Base-by-base conservation (phyloP, 73 alveolate species). In the Symbiodinium natans region DNA sequence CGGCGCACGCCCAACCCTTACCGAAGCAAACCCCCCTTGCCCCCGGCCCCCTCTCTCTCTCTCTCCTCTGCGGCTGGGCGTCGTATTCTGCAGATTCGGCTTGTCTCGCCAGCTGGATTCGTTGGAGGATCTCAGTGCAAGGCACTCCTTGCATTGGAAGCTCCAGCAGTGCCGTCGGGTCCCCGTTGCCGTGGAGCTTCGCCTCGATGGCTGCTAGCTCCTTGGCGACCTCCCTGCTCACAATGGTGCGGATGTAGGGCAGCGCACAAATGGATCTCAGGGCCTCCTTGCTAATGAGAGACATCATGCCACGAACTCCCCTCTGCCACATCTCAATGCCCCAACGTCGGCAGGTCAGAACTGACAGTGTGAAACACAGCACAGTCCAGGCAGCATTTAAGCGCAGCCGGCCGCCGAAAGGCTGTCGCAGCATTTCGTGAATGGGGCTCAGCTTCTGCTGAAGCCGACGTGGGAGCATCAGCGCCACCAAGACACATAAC, bases 151-250 rank as follows among this genome's bases (percentile, higher is more conserved):
- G 80, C 40, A 3, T 42, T 41, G 96, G 96, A 43, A 90, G 77
- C 87, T 40, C 43, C 77, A 90, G 88, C 87, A 90, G 7, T 19
- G 96, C 96, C 19, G 75, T 83, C 1, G 96, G 33, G n/a, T 90
- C 96, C 34, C 96, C 96, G 7, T 90, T 10, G 73, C 96, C 96
- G 34, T 90, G 96, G 73, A 90, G 63, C 33, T 41, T 41, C 56
- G 25, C n/a, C 87, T 90, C 96, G 38, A 90, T 71, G 8, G 96
- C 31, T 17, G 19, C 48, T 10, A 90, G 48, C 77, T 90, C 96
- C 29, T 90, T 90, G 74, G 88, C 63, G 43, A 90, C 96, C 43
- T 90, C 96, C 25, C 77, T 52, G 77, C 77, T 48, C n/a, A 90
- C 96, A n/a, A 71, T 41, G 77, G n/a, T n/a, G 31, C 96, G 73